Percentiles rank a stretch among this genome's conserved stretches.
phyloP scores from a whole-genome alignment of 352 stramenopile species.

The Pythium biforme region DNA sequence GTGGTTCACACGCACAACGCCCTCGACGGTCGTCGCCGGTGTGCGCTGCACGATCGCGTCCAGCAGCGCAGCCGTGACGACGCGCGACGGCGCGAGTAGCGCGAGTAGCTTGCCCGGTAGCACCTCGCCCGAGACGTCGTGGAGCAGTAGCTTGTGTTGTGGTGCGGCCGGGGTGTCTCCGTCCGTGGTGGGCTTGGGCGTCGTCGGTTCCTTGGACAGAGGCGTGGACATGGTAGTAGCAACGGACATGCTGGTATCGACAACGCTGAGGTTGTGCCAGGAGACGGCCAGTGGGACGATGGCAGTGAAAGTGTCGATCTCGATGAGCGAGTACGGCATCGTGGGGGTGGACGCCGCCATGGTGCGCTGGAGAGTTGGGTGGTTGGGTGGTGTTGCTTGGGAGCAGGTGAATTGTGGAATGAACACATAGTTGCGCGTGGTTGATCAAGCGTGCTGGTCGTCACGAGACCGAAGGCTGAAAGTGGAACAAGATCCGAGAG shows the following conservation, averaged over 20 bases:
- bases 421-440: not conserved
- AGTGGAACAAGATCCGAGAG: too few species aligned
- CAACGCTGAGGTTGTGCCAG: slow-evolving; percentile 1
- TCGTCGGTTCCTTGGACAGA: not conserved
- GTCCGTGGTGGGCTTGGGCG: not conserved
- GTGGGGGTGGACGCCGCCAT: not conserved
- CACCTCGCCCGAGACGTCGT: not conserved
- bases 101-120: not conserved
- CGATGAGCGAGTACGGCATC: not conserved
- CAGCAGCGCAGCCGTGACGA: not conserved
- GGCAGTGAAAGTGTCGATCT: not conserved
- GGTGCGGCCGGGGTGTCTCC: not conserved
- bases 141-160: not conserved
- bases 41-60: not conserved
- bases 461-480: not conserved
- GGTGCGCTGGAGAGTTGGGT: not conserved
- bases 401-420: not conserved
- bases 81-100: not conserved
- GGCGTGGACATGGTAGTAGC: too few species aligned
- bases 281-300: not conserved
- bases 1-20: not conserved
- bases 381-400: not conserved
- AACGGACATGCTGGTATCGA: not conserved
- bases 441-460: not conserved
- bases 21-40: not conserved